Evolutionary conservation across 73 alveolate species (phyloP).

Genomic region (Stentor coeruleus): DNA sequence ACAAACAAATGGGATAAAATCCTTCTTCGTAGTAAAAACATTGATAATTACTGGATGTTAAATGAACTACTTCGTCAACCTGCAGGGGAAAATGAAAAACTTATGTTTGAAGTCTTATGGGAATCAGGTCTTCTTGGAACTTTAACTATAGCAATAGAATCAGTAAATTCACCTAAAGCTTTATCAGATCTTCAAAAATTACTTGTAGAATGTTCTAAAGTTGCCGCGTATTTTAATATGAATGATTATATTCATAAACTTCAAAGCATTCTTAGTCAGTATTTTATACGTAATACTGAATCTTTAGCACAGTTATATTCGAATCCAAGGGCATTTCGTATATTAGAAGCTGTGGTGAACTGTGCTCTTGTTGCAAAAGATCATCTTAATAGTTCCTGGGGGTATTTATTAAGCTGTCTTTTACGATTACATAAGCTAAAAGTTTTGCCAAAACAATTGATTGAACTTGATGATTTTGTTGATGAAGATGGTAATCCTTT

Average conservation of each 20-base stretch:
- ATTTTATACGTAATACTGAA: background rate
- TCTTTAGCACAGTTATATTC: background rate
- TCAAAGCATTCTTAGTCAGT: background rate
- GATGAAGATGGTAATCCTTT: background rate
- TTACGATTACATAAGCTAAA: background rate
- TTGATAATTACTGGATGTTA: background rate
- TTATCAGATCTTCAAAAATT: background rate
- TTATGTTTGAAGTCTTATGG: background rate
- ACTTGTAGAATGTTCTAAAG: background rate
- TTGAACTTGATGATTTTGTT: constrained; percentile 13
- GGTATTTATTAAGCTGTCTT: background rate
- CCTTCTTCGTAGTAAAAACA: background rate
- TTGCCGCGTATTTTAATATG: background rate
- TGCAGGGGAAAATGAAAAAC: constrained; percentile 3
- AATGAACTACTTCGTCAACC: background rate
- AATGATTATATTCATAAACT: background rate
- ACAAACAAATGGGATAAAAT: background rate
- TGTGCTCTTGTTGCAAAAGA: background rate
- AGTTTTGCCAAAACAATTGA: background rate
- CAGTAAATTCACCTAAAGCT: background rate
- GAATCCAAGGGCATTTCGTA: background rate
- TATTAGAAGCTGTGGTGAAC: background rate
- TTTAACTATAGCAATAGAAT: background rate
- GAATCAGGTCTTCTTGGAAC: background rate
- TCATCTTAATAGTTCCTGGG: background rate